phyloP scores from a whole-genome alignment of 768 basidiomycete genomes.

The Aureoboletus auriporus region DNA sequence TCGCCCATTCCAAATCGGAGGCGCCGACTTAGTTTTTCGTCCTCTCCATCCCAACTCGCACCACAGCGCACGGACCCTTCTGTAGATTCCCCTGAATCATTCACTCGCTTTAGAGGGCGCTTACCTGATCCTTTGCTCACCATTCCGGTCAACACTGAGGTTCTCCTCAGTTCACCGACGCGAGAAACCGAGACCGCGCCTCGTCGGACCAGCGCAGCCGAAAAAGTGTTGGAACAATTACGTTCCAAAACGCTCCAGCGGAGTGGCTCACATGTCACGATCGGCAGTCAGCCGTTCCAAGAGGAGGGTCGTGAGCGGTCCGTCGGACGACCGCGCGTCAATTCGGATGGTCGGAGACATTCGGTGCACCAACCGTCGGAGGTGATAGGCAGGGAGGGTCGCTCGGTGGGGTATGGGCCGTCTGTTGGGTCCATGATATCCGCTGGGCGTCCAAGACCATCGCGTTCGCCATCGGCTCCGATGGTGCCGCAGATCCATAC shows the following conservation, averaged over 20 bases:
- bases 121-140: constrained; percentile 19
- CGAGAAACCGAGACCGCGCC: constrained; percentile 34
- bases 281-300: constrained; percentile 15
- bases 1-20: constrained; percentile 20
- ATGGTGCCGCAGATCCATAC: constrained; percentile 33
- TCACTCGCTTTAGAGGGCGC: constrained; percentile 19
- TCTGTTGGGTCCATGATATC: constrained; percentile 20
- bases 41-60: constrained; percentile 11
- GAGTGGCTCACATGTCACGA: constrained; percentile 22
- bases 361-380: constrained; percentile 22
- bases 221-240: constrained; percentile 64
- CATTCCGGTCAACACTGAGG: constrained; percentile 16
- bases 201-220: constrained; percentile 61
- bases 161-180: constrained; percentile 23
- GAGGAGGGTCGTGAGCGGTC: constrained; percentile 21
- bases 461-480: constrained; percentile 58
- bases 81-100: constrained; percentile 11
- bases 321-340: constrained; percentile 23
- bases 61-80: constrained; percentile 8
- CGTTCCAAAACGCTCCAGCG: constrained; percentile 54
- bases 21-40: constrained; percentile 30
- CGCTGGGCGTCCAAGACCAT: constrained; percentile 45
- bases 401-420: constrained; percentile 21
- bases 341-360: constrained; percentile 28
- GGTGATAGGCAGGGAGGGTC: constrained; percentile 16